A percentile compares a stretch with the other conserved stretches of the same genome.
phyloP scores from a whole-genome alignment of 169 alveolate species.

The Fabrea salina region DNA sequence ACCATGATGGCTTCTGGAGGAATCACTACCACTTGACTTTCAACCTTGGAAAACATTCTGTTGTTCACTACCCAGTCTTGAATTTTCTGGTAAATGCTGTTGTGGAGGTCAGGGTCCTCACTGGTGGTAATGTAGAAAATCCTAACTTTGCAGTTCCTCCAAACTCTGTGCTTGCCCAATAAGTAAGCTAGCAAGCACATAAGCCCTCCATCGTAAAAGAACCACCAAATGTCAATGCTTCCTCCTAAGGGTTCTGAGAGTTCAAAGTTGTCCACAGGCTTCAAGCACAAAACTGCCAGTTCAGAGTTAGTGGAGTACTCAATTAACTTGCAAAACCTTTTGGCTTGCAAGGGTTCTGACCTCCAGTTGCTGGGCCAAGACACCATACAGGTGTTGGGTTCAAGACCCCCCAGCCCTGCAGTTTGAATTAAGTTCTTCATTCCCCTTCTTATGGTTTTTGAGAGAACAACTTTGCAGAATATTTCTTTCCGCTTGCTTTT shows the following conservation, averaged over 20 bases:
- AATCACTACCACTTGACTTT: conserved; percentile 45
- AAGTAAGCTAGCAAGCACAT: conserved; percentile 44
- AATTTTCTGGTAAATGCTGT: conserved; percentile 26
- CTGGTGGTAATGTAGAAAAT: conserved; percentile 40
- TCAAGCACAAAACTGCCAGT: conserved; percentile 40
- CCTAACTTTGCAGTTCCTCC: conserved; percentile 49
- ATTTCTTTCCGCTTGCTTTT: conserved; percentile 9
- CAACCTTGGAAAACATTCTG: conserved; percentile 36
- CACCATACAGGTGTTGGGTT: conserved; percentile 59
- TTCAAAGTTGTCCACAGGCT: conserved; percentile 54
- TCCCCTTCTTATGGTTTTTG: conserved; percentile 32
- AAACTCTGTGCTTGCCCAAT: conserved; percentile 36
- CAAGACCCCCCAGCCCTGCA: conserved; percentile 68
- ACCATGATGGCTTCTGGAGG: too few species aligned
- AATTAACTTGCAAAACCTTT: conserved; percentile 37
- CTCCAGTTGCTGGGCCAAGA: conserved; percentile 68
- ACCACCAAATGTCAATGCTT: conserved; percentile 62
- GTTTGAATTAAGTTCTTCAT: conserved; percentile 42
- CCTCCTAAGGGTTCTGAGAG: conserved; percentile 38
- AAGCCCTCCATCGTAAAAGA: conserved; percentile 59
- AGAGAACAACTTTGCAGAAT: conserved; percentile 44
- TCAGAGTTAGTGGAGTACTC: conserved; percentile 42
- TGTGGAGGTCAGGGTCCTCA: conserved; percentile 24
- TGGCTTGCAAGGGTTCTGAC: conserved; percentile 13
- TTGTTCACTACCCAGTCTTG: conserved; percentile 42